phyloP scores from a whole-genome alignment of 768 basidiomycete species.

The Scleroderma bovista region DNA sequence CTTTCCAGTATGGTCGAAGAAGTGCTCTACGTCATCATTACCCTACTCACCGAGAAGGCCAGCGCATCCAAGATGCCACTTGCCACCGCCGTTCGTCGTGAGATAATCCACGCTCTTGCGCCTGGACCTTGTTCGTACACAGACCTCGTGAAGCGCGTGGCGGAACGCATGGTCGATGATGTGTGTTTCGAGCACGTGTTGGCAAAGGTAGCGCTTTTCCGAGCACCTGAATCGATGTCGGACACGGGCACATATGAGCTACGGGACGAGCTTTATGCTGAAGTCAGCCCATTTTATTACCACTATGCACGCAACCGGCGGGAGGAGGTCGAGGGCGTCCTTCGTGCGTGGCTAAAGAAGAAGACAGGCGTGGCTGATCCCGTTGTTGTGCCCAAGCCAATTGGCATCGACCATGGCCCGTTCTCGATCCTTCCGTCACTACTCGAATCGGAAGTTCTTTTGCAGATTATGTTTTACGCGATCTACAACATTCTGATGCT shows the following conservation, averaged over 20 bases:
- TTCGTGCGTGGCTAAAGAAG: slow-evolving; percentile 65
- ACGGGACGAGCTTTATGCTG: slow-evolving; percentile 73
- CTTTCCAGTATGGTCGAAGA: slow-evolving; percentile 88
- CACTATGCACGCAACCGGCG: slow-evolving; percentile 93
- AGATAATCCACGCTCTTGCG: slow-evolving; percentile 87
- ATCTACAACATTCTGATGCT: slow-evolving; percentile 67
- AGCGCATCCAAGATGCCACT: slow-evolving; percentile 66
- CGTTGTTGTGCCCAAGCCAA: slow-evolving; percentile 69
- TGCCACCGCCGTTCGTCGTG: slow-evolving; percentile 61
- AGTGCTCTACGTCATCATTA: slow-evolving; percentile 80
- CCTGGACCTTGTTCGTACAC: slow-evolving; percentile 86
- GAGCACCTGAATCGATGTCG: slow-evolving; percentile 66
- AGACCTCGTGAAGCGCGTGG: slow-evolving; percentile 85
- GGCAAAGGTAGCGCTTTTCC: slow-evolving; percentile 74
- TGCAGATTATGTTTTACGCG: slow-evolving; percentile 81
- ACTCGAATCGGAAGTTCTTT: slow-evolving; percentile 64
- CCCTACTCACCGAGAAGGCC: slow-evolving; percentile 77
- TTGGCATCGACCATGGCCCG: slow-evolving; percentile 60
- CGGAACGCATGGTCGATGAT: slow-evolving; percentile 85
- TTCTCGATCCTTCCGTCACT: slow-evolving; percentile 60
- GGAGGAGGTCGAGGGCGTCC: slow-evolving; percentile 80
- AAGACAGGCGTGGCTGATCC: slow-evolving; percentile 55
- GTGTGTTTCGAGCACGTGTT: slow-evolving; percentile 77
- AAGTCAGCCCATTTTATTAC: slow-evolving; percentile 94
- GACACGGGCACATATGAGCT: slow-evolving; percentile 89